Conservation (phyloP, 495 filamentous ascomycete species). For the Mytilinidion resinicola region DNA sequence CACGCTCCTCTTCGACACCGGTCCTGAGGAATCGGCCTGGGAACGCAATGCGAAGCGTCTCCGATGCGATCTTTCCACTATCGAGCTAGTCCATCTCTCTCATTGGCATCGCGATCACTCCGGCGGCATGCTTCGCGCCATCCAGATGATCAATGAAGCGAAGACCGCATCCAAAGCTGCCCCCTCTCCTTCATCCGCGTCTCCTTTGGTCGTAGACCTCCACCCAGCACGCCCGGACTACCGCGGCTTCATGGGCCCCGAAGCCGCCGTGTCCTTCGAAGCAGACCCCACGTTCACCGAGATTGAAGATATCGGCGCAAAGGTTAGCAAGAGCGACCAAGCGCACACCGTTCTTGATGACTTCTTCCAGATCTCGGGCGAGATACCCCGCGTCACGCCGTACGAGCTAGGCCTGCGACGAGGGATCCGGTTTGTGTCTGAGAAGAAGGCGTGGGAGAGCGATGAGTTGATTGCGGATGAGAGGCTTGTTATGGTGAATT, state of each 20-base stretch:
- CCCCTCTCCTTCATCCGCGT: not conserved
- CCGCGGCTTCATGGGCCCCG: slow-evolving; percentile 43
- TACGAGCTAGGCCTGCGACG: slow-evolving; percentile 50
- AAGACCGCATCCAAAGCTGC: slow-evolving; percentile 13
- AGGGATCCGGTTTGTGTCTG: slow-evolving; percentile 41
- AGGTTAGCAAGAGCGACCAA: slow-evolving; percentile 40
- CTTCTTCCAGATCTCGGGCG: slow-evolving; percentile 52
- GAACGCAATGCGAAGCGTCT: slow-evolving; percentile 49
- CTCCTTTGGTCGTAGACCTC: slow-evolving; percentile 44
- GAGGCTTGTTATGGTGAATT: slow-evolving; percentile 51
- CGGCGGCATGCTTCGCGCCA: slow-evolving; percentile 50
- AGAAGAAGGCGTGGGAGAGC: slow-evolving; percentile 45
- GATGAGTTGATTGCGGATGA: slow-evolving; percentile 55
- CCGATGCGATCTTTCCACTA: slow-evolving; percentile 38
- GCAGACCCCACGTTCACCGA: slow-evolving; percentile 54
- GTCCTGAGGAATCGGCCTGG: slow-evolving; percentile 53
- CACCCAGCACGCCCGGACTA: slow-evolving; percentile 53
- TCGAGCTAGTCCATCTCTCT: slow-evolving; percentile 39
- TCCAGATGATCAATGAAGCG: slow-evolving; percentile 40
- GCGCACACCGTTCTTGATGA: slow-evolving; percentile 49
- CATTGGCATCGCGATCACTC: slow-evolving; percentile 63
- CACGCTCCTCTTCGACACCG: slow-evolving; percentile 55
- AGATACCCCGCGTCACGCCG: slow-evolving; percentile 48
- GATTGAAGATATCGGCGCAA: slow-evolving; percentile 44
- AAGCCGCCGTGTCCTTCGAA: slow-evolving; percentile 46